phyloP scores from a whole-genome alignment of 23 red algal species.

The Gracilaria caudata region DNA sequence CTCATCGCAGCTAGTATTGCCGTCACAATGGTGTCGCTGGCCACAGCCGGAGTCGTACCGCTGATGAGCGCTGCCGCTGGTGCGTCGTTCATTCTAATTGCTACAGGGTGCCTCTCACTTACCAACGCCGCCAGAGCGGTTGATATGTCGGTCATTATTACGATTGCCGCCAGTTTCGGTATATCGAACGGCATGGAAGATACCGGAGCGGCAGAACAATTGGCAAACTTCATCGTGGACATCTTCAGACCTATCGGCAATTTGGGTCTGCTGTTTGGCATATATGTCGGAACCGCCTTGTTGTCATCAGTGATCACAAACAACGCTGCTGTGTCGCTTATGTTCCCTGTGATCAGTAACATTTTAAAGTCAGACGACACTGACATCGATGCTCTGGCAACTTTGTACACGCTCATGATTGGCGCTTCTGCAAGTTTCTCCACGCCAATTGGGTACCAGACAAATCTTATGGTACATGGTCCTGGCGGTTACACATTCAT shows the following conservation, averaged over 20 bases:
- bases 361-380: conserved; percentile 44
- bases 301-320: conserved; percentile 84
- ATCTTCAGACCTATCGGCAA: conserved; percentile 66
- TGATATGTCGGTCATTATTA: conserved; percentile 74
- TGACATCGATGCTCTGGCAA: background rate
- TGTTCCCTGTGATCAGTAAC: conserved; percentile 79
- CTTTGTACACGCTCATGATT: conserved; percentile 85
- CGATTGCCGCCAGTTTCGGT: conserved; percentile 88
- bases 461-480: conserved; percentile 96
- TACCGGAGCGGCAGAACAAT: conserved; percentile 73
- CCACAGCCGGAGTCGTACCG: conserved; percentile 63
- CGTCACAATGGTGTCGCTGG: conserved; percentile 76
- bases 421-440: conserved; percentile 81
- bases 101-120: conserved; percentile 76
- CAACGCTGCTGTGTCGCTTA: conserved; percentile 87
- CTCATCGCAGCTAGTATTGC: conserved; percentile 64
- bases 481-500: conserved; percentile 87
- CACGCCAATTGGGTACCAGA: conserved; percentile 87
- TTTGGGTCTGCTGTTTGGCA: conserved; percentile 89
- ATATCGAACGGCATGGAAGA: conserved; percentile 79
- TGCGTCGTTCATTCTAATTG: conserved; percentile 69
- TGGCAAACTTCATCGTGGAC: conserved; percentile 80
- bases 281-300: conserved; percentile 86
- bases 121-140: conserved; percentile 72
- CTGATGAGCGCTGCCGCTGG: conserved; percentile 72